Percentiles rank a stretch among this genome's conserved stretches.
phyloP scores from a whole-genome alignment of 352 stramenopile species.

The Hyaloperonospora arabidopsidis region DNA sequence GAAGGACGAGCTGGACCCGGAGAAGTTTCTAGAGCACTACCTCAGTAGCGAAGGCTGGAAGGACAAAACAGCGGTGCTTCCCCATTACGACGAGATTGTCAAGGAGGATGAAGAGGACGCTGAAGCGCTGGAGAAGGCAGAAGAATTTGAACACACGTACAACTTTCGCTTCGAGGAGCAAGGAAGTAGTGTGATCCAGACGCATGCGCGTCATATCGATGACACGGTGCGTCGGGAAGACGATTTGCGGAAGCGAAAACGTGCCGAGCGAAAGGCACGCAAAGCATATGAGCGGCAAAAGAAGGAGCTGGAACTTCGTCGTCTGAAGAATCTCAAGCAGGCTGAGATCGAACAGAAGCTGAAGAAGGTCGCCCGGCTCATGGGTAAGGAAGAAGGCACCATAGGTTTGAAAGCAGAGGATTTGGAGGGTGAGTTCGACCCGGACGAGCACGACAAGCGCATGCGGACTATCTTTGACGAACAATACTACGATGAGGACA shows the following conservation, averaged over 20 bases:
- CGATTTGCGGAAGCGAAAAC: conserved; percentile 92
- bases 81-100: conserved; percentile 80
- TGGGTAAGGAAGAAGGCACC: conserved; percentile 40
- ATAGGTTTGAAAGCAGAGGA: conserved; percentile 56
- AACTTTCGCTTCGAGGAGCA: conserved; percentile 99
- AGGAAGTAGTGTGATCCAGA: conserved; percentile 78
- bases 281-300: conserved; percentile 93
- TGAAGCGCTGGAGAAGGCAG: conserved; percentile 89
- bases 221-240: conserved; percentile 93
- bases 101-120: conserved; percentile 86
- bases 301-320: conserved; percentile 94
- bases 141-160: conserved; percentile 97
- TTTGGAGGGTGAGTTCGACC: conserved; percentile 94
- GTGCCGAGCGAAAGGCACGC: conserved; percentile 88
- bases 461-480: conserved; percentile 97
- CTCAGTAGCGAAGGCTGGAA: conserved; percentile 77
- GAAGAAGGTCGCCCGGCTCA: conserved; percentile 84
- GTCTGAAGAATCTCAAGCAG: conserved; percentile 97
- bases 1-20: conserved; percentile 53
- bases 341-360: conserved; percentile 93
- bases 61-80: conserved; percentile 55
- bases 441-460: conserved; percentile 92
- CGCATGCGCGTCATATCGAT: conserved; percentile 73
- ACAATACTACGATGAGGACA: conserved; percentile 93
- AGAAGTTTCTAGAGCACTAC: conserved; percentile 77